Evolutionary conservation across 495 filamentous ascomycete species (phyloP), one percentile per base, ranked within the genome.

Genomic region (Aspergillus sclerotiicarbonarius): DNA sequence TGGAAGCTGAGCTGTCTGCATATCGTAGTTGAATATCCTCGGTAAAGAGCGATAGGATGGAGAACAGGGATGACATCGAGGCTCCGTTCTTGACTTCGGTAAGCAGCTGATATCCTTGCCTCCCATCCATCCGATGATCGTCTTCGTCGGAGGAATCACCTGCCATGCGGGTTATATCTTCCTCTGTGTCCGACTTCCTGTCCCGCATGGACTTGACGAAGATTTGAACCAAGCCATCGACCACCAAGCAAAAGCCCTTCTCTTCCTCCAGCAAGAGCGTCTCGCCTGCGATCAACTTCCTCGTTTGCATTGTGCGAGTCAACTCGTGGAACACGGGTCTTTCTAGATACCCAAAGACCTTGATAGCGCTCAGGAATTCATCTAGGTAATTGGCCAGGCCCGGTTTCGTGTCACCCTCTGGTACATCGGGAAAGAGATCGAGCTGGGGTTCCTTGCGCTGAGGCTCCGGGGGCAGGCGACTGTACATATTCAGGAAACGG

Each of bases 31-130:
- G 87, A 44, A 98, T 85, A 66, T 97, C 91, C 70, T 98, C 94
- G 6, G 94, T 98, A 64, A 98, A 98, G 0, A 98, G 77, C 3
- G 91, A 94, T 66, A 98, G 85, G 53, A 98, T 96, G 1, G 95
- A 96, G 73, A 98, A 98, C 6, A 98, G 73, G 0, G 94, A 98
- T 29, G 94, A 98, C 93, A 98, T 97, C 4, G 94, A 93, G 9
- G 94, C 93, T 18, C 94, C 94, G 66, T 98, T 98, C 71, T 96
- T 96, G 41, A 98, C 94, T 68, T 98, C 94, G 3, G 94, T 98
- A 41, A 98, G 80, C 18, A 98, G 78, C 71, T 98, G 93, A 70
- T 96, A 98, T 67, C 80, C 90, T 75, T 87, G 92, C 68, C 74
- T 86, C 35, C 83, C 84, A 33, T 85, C 80, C 8, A 76, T 59